Conservation (phyloP, 495 filamentous ascomycete species). For the Podospora bellae-mahoneyi region DNA sequence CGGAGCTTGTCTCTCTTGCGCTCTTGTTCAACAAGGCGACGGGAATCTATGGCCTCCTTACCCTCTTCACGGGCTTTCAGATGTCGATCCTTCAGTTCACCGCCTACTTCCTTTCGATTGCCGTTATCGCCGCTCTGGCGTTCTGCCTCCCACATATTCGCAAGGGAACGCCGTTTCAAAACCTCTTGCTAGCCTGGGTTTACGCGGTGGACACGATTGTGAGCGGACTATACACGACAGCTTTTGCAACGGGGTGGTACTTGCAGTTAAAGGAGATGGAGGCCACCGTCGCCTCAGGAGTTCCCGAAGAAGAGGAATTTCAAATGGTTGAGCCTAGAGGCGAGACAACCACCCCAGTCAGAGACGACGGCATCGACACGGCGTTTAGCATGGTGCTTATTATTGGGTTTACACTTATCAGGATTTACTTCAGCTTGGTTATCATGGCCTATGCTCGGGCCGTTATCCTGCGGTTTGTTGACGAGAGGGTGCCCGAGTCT, state of each 20-base stretch:
- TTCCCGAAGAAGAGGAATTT: neutral
- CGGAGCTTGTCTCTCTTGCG: conserved; percentile 73
- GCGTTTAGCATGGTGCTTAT: conserved; percentile 74
- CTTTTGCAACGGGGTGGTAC: conserved; percentile 83
- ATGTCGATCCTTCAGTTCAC: conserved; percentile 65
- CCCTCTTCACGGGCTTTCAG: conserved; percentile 66
- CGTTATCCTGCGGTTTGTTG: conserved; percentile 60
- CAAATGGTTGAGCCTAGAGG: conserved; percentile 22
- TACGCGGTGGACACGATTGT: conserved; percentile 76
- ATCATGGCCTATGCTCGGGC: conserved; percentile 75
- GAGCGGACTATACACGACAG: conserved; percentile 72
- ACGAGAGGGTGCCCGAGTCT: conserved; percentile 41
- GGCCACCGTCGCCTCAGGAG: neutral
- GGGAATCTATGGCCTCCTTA: conserved; percentile 83
- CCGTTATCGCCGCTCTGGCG: conserved; percentile 57
- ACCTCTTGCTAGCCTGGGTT: conserved; percentile 67
- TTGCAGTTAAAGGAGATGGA: conserved; percentile 39
- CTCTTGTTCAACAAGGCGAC: conserved; percentile 84
- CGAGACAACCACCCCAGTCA: conserved; percentile 31
- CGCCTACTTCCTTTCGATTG: conserved; percentile 80
- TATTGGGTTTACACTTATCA: conserved; percentile 62
- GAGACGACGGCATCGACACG: conserved; percentile 61
- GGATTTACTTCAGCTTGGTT: conserved; percentile 74
- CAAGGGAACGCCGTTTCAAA: conserved; percentile 63
- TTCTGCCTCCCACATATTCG: conserved; percentile 69